Evolutionary conservation across 2,329 filamentous ascomycete genomes (phyloP).

Genomic region (Colletotrichum gigasporum): DNA sequence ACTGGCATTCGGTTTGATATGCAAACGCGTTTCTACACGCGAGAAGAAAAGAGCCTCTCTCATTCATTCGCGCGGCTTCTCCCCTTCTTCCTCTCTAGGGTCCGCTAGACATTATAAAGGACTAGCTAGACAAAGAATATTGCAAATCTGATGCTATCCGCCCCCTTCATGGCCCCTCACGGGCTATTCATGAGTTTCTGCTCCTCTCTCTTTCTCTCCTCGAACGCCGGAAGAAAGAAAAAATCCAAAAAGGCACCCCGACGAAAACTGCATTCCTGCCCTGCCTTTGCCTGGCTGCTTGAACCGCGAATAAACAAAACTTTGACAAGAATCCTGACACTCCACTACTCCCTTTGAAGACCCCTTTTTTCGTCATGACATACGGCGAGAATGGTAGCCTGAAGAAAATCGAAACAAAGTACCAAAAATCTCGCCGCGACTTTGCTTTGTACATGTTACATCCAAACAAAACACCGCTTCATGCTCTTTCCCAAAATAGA

Average conservation of each 20-base stretch:
- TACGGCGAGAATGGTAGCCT: not conserved
- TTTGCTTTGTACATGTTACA: slow-evolving; percentile 10
- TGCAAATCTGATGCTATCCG: not conserved
- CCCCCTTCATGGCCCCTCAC: too few relatives aligned
- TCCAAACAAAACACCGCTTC: not conserved
- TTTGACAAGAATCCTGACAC: not conserved
- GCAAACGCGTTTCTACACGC: not conserved
- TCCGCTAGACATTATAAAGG: slow-evolving; percentile 7
- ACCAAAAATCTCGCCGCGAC: not conserved
- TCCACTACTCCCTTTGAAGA: not conserved
- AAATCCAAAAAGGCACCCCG: not conserved
- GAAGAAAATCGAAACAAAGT: not conserved
- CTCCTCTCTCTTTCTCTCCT: not conserved
- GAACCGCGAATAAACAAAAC: not conserved
- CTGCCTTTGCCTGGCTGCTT: not conserved
- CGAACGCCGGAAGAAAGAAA: not conserved
- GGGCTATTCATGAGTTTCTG: not conserved
- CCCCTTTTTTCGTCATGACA: not conserved
- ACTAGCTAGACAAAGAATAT: not conserved
- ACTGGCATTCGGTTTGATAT: too few relatives aligned
- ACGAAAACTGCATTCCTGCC: not conserved
- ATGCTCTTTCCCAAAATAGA: not conserved
- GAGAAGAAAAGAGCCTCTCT: not conserved
- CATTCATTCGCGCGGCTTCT: not conserved
- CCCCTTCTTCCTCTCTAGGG: not conserved